Evolutionary conservation across 768 basidiomycete species (phyloP).

Genomic region (Boletus reticuloceps): DNA sequence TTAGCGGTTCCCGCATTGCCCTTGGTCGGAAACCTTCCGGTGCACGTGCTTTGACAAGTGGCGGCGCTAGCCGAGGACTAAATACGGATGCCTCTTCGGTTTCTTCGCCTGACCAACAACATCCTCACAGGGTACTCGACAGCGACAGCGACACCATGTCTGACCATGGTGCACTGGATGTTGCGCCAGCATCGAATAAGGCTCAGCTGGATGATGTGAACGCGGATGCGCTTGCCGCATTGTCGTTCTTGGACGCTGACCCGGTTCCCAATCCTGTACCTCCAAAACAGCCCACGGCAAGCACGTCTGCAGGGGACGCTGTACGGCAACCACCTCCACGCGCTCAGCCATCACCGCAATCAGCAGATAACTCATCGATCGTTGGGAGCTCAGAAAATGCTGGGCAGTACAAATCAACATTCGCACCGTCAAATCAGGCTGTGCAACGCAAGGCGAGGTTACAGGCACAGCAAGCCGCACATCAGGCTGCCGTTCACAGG

Average conservation of each 20-base stretch:
- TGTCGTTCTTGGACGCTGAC: constrained; percentile 66
- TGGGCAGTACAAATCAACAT: constrained; percentile 74
- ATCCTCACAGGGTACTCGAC: constrained; percentile 25
- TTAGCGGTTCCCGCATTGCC: constrained; percentile 36
- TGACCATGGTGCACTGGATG: constrained; percentile 12
- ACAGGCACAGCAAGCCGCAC: constrained; percentile 80
- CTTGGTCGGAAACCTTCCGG: constrained; percentile 75
- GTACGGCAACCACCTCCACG: constrained; percentile 27
- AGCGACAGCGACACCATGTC: constrained; percentile 36
- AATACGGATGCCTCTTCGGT: constrained; percentile 34
- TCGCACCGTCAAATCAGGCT: constrained; percentile 82
- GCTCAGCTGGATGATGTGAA: constrained; percentile 46
- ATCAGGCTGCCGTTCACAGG: constrained; percentile 71
- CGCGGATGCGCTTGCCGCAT: constrained; percentile 73
- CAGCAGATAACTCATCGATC: constrained; percentile 27
- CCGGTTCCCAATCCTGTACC: constrained; percentile 18
- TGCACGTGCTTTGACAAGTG: constrained; percentile 62
- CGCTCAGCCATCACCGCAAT: constrained; percentile 31
- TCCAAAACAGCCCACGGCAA: constrained; percentile 7
- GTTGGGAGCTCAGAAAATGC: constrained; percentile 26
- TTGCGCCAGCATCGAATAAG: constrained; percentile 9
- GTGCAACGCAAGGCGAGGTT: constrained; percentile 81
- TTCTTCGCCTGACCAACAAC: constrained; percentile 38
- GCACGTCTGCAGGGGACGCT: constrained; percentile 2
- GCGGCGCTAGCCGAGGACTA: constrained; percentile 36